A percentile compares a stretch with the other conserved stretches of the same genome.
Evolutionary conservation across 371 early-diverging fungal genomes (phyloP).

Genomic region (Polyrhizophydium stewartii): DNA sequence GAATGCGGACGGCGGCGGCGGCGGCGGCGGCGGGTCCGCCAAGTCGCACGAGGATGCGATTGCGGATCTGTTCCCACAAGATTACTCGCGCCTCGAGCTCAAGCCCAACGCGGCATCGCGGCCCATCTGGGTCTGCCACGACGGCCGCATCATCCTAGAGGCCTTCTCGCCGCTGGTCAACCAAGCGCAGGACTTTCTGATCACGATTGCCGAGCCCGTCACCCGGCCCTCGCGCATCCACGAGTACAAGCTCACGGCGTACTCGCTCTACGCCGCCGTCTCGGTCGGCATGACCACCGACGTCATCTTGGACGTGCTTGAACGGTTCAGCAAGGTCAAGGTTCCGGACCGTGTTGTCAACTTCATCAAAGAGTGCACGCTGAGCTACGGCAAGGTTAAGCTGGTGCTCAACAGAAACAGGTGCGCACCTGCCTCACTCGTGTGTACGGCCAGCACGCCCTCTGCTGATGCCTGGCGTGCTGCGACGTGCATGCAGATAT

Average conservation of each 20-base stretch:
- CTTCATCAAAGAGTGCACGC: constrained; percentile 88
- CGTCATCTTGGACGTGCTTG: constrained; percentile 91
- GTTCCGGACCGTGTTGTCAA: constrained; percentile 81
- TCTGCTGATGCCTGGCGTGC: too few species aligned
- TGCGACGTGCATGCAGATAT: constrained; percentile 56
- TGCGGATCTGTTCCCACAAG: not conserved
- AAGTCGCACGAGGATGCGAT: too few species aligned
- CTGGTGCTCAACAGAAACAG: constrained; percentile 93
- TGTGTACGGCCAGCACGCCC: too few species aligned
- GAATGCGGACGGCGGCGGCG: too few species aligned
- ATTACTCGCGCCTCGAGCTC: constrained; percentile 60
- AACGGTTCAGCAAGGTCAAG: constrained; percentile 47
- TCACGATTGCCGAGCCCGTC: constrained; percentile 62
- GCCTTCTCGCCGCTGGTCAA: constrained; percentile 93
- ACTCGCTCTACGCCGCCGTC: constrained; percentile 99
- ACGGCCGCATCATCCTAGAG: constrained; percentile 78
- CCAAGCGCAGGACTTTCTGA: constrained; percentile 97
- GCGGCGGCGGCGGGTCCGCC: too few species aligned
- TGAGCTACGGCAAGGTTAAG: constrained; percentile 97
- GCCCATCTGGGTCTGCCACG: constrained; percentile 95
- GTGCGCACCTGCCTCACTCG: constrained; percentile 74
- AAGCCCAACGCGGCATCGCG: constrained; percentile 86
- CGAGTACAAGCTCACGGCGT: constrained; percentile 97
- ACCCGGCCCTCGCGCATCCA: constrained; percentile 91
- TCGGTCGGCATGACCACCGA: constrained; percentile 97